Percentiles rank a stretch among this genome's conserved stretches.
Evolutionary conservation across 1,284 basidiomycete species (phyloP).

Genomic region (Apiotrichum veenhuisii): DNA sequence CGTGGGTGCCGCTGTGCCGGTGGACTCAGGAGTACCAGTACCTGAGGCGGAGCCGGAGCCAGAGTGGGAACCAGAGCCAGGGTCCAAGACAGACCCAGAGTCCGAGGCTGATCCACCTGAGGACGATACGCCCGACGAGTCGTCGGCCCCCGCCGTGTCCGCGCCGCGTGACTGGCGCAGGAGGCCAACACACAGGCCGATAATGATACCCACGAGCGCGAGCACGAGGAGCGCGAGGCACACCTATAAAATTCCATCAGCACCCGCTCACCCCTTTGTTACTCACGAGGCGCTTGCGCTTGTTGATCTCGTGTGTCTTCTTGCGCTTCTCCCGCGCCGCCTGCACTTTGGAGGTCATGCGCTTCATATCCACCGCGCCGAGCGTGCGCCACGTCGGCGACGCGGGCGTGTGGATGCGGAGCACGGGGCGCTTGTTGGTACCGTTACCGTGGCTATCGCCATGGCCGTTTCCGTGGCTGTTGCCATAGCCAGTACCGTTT

Average conservation of each 20-base stretch:
- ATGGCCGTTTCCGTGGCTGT: too few species aligned
- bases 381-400: background rate
- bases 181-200: background rate
- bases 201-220: background rate
- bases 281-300: background rate
- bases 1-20: too few species aligned
- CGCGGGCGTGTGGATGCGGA: background rate
- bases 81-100: background rate
- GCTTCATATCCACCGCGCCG: background rate
- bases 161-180: background rate
- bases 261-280: background rate
- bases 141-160: background rate
- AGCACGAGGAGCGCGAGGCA: background rate
- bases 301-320: background rate
- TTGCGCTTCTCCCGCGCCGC: background rate
- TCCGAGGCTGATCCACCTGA: background rate
- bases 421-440: too few species aligned
- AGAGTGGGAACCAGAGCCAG: background rate
- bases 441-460: too few species aligned
- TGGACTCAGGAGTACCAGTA: background rate
- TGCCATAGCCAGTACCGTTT: too few species aligned
- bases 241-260: background rate
- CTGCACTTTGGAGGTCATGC: background rate
- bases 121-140: too few species aligned
- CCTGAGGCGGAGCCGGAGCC: background rate